phyloP scores from a whole-genome alignment of 768 basidiomycete species.

The Crucibulum laeve region DNA sequence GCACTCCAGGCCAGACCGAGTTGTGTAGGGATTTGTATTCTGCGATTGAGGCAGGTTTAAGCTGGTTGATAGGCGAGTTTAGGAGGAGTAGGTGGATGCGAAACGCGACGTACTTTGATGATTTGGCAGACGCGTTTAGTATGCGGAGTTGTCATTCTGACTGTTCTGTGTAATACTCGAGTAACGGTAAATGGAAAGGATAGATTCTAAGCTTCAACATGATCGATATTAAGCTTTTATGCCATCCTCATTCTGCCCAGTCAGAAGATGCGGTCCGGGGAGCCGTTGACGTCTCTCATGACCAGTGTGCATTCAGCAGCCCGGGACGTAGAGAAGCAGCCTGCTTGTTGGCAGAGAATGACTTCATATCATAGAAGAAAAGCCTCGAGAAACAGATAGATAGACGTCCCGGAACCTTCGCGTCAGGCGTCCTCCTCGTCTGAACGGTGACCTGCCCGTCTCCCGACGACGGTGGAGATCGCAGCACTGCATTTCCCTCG shows the following conservation, averaged over 20 bases:
- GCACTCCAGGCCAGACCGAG: conserved; percentile 65
- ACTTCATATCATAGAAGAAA: too few relatives aligned
- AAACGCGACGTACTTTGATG: conserved; percentile 55
- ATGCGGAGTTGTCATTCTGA: conserved; percentile 6
- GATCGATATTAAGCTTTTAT: too few relatives aligned
- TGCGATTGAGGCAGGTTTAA: conserved; percentile 45
- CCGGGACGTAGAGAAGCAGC: background rate
- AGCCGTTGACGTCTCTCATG: background rate
- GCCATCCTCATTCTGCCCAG: too few relatives aligned
- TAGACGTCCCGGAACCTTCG: too few relatives aligned
- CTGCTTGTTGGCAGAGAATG: background rate
- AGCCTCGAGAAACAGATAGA: too few relatives aligned
- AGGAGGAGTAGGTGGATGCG: background rate
- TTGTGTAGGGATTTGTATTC: conserved; percentile 60
- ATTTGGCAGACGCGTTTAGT: conserved; percentile 66
- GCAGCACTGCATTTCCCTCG: too few relatives aligned
- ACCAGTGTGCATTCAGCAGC: background rate
- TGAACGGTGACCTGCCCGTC: too few relatives aligned
- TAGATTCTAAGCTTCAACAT: too few relatives aligned
- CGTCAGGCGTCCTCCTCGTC: too few relatives aligned
- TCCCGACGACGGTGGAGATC: too few relatives aligned
- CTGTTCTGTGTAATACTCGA: conserved; percentile 11
- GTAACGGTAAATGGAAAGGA: conserved; percentile 10
- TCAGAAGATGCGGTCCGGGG: background rate
- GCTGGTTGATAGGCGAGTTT: conserved; percentile 23